Evolutionary conservation across 1,284 basidiomycete species (phyloP).

Genomic region (Cronartium ribicola): DNA sequence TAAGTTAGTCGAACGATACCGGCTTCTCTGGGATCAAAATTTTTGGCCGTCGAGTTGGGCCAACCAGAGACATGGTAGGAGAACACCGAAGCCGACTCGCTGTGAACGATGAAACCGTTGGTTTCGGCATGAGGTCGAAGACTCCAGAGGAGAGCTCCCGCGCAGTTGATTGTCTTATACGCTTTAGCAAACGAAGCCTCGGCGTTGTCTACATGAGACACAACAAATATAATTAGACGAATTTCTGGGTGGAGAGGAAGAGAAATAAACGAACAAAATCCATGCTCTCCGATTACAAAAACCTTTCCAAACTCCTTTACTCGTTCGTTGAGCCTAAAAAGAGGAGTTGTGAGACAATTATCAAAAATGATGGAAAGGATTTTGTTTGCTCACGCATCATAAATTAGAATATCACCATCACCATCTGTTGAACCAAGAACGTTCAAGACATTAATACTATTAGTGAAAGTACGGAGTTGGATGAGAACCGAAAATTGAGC

Average conservation of each 20-base stretch:
- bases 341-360: background rate
- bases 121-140: constrained; percentile 3
- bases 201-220: background rate
- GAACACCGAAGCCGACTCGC: background rate
- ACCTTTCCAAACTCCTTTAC: background rate
- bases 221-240: background rate
- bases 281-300: constrained; percentile 9
- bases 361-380: background rate
- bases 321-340: background rate
- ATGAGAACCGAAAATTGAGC: background rate
- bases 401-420: background rate
- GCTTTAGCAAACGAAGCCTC: background rate
- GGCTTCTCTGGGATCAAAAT: constrained; percentile 6
- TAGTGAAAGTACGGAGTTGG: background rate
- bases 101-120: background rate
- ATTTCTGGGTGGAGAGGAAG: background rate
- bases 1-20: background rate
- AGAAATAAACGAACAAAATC: constrained; percentile 5
- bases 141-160: background rate
- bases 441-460: background rate
- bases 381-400: background rate
- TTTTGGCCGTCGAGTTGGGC: background rate
- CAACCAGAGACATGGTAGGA: constrained; percentile 10
- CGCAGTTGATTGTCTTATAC: constrained; percentile 2
- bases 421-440: background rate